These are phyloP conservation scores for Hibiscus trionum DNA, from an alignment of 345 rosid genomes.

Conservation along the genomic window DNA sequence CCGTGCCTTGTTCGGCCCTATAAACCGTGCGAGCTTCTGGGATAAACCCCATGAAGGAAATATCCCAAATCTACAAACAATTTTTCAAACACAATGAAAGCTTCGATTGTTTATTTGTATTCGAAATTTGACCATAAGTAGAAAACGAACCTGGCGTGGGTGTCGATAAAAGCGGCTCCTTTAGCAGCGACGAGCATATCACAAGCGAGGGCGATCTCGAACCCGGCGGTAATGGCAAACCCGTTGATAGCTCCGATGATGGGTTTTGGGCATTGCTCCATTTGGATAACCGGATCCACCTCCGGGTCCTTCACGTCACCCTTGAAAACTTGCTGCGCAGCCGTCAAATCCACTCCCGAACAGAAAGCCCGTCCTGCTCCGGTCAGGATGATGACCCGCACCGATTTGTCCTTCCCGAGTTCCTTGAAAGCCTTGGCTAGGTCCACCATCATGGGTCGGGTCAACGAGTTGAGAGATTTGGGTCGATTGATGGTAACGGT, in stretches of 20 bases:
- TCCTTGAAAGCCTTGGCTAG: constrained; percentile 58
- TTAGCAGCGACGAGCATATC: constrained; percentile 70
- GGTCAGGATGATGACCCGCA: constrained; percentile 53
- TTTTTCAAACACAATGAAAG: background rate
- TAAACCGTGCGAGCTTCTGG: constrained; percentile 74
- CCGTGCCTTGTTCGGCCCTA: constrained; percentile 74
- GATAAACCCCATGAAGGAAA: constrained; percentile 98
- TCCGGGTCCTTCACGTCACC: constrained; percentile 88
- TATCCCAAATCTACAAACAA: constrained; percentile 62
- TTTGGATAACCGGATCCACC: constrained; percentile 60
- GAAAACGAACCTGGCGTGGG: constrained; percentile 61
- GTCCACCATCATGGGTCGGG: constrained; percentile 61
- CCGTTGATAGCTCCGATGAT: constrained; percentile 87
- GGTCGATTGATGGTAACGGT: constrained; percentile 83
- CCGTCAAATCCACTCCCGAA: constrained; percentile 81
- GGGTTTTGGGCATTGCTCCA: constrained; percentile 74
- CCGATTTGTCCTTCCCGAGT: constrained; percentile 45
- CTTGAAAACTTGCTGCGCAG: constrained; percentile 81
- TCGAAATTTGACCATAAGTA: no score
- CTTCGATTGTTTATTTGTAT: background rate
- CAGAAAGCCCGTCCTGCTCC: constrained; percentile 87
- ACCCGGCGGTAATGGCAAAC: constrained; percentile 84
- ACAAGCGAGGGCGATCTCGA: constrained; percentile 83
- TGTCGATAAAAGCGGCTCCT: constrained; percentile 76
- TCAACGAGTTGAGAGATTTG: constrained; percentile 75